Base-by-base conservation (phyloP, 805 yeast species). In the Babjeviella inositovora region DNA sequence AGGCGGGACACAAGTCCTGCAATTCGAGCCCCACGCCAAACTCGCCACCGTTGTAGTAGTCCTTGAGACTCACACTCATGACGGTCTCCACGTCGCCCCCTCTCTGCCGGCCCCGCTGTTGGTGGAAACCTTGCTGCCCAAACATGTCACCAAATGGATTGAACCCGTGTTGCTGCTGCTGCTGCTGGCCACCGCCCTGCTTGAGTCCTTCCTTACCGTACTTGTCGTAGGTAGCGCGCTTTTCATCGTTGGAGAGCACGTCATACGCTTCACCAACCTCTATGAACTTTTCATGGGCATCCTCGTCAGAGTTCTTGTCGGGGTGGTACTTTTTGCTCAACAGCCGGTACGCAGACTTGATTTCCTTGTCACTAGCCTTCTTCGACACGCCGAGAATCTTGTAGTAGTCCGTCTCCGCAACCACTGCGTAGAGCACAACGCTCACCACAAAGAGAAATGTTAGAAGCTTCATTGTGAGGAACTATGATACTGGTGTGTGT, bases 251-350 rank as follows among this genome's bases (percentile, higher is more conserved):
- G 32, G 69, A 62, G 30, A 84, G 58, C 8, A 82, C 77, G 26
- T 84, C 95, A 45, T 87, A 87, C 0, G 97, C 97, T 39, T 77
- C 93, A 9, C 93, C 93, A 14, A 90, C 65, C 47, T 84, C 93
- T 23, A 90, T 73, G 44, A 85, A 90, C 48, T 67, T 73, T 23
- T 76, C 73, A 33, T 80, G 84, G 1, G 96, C 93, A 14, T 64
- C 75, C 6, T 80, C 82, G 35, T 74, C 67, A 5, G 76, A 73
- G 43, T 87, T 90, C 52, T 87, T 87, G 48, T 87, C 98, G 2
- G 98, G 98, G 41, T 87, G 98, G 47, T 66, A 82, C 41, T 79
- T 79, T 44, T 81, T 75, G 33, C 85, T 72, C 32, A 87, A 50
- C 26, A 68, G 63, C 33, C 93, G 57, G 44, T 85, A 85, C 0